Evolutionary conservation across 345 rosid species (phyloP), one percentile per base, ranked within the genome.

Genomic region (Anacardium occidentale): DNA sequence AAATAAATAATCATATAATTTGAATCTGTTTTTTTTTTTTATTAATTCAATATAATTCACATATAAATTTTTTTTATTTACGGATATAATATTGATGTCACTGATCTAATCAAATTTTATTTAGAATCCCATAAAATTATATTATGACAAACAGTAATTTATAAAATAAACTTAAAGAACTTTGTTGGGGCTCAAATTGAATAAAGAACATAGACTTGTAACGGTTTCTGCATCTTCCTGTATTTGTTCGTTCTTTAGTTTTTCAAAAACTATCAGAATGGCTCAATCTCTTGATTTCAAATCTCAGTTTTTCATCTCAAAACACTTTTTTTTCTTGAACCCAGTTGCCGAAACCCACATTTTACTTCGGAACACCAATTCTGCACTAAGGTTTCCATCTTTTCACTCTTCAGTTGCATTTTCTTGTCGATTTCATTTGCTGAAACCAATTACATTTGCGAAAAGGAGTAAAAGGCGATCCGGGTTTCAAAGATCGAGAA

Each of bases 381-480:
- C 34, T 20, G 50, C 53, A 26, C 7, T 77, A 26, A 74, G 80
- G 68, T 34, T 55, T 50, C 72, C 61, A n/a, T 6, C n/a, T 42
- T 54, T 73, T 56, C 51, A 10, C 34, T 25, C 71, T 45, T 64
- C 74, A 9, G 25, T 25, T 52, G 69, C 55, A 13, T 47, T 52
- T 55, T 57, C 78, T 2, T 24, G 32, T 12, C 69, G 69, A 73
- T 62, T 70, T 72, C 83, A 80, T 22, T 18, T 71, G 71, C 79
- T 18, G n/a, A 78, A 69, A 15, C 74, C 79, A 37, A 10, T 76
- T 40, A 34, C 75, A 24, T 86, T 78, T 62, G 79, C 81, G 17
- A 79, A 78, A 69, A 88, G 74, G 78, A 71, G 29, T 62, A 83
- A 64, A 73, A 80, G 76, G 58, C 62, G 70, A 80, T 60, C 75